These are phyloP conservation scores for Phytophthora pini DNA, from an alignment of 352 stramenopile genomes.

Conservation along the genomic window DNA sequence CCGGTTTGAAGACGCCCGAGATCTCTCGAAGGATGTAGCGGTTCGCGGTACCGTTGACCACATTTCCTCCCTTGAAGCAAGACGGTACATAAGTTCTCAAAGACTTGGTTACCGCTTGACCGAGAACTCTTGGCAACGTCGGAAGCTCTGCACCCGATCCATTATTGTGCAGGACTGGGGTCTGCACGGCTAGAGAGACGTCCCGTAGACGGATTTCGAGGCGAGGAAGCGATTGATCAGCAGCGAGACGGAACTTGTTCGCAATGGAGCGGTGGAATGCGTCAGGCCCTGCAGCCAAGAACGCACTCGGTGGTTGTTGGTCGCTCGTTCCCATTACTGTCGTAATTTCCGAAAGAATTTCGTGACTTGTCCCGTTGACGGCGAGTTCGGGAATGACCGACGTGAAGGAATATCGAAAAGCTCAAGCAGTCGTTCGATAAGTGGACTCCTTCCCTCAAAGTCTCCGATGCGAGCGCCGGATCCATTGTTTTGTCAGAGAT, in stretches of 20 bases:
- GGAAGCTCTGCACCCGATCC: constrained; percentile 31
- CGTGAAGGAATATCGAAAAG: constrained; percentile 21
- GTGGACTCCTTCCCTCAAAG: constrained; percentile 15
- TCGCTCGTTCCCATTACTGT: constrained; percentile 18
- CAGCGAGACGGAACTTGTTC: constrained; percentile 32
- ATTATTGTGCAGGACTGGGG: constrained; percentile 4
- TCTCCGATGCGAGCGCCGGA: constrained; percentile 17
- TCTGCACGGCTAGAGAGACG: constrained; percentile 43
- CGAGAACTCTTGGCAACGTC: constrained; percentile 38
- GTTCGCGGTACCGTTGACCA: not conserved
- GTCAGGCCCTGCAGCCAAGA: constrained; percentile 41
- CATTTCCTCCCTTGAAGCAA: constrained; percentile 6
- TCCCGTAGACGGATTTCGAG: constrained; percentile 48
- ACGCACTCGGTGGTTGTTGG: constrained; percentile 7
- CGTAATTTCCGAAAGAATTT: constrained; percentile 1
- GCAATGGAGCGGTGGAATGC: constrained; percentile 45
- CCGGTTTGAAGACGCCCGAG: constrained; percentile 50
- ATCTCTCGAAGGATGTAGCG: constrained; percentile 49
- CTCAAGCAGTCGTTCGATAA: constrained; percentile 4
- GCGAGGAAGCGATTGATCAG: constrained; percentile 40
- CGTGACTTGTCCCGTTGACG: constrained; percentile 4
- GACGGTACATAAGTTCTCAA: constrained; percentile 3
- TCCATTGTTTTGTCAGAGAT: constrained; percentile 10
- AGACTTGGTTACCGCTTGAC: constrained; percentile 17
- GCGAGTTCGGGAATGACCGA: constrained; percentile 32